Percentiles rank a stretch among this genome's conserved stretches.
phyloP scores from a whole-genome alignment of 2,329 filamentous ascomycete genomes.

The Sporothrix sp. region DNA sequence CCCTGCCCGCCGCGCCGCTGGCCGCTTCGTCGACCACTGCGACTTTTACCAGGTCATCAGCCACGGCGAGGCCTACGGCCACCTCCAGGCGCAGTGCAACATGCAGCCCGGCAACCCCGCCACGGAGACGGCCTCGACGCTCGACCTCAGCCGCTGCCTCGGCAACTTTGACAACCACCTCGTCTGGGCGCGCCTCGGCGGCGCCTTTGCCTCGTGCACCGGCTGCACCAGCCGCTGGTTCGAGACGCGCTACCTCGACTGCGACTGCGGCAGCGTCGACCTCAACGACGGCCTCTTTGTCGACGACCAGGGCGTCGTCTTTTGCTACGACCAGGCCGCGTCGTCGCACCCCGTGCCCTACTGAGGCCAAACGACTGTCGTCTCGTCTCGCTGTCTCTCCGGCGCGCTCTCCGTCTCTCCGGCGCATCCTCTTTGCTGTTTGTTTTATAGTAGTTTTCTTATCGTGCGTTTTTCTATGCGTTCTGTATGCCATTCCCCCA shows the following conservation, averaged over 20 bases:
- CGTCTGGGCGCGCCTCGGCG: conserved; percentile 12
- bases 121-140: neutral
- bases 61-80: conserved; percentile 1
- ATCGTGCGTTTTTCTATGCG: too few species aligned
- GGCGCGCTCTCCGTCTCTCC: too few species aligned
- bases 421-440: too few species aligned
- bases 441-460: too few species aligned
- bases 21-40: conserved; percentile 8
- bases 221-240: conserved; percentile 8
- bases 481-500: too few species aligned
- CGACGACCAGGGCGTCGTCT: neutral
- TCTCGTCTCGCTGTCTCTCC: too few species aligned
- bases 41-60: conserved; percentile 1
- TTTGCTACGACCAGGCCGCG: conserved; percentile 10
- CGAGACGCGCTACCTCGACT: conserved; percentile 9
- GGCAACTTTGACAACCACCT: conserved; percentile 15
- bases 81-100: conserved; percentile 7
- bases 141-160: conserved; percentile 14
- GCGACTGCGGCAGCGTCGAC: conserved; percentile 14
- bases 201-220: conserved; percentile 12
- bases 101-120: neutral
- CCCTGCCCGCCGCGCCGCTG: neutral
- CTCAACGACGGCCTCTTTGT: conserved; percentile 12
- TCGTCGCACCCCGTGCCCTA: neutral
- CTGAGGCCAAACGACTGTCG: neutral